Evolutionary conservation across 129 eudicot species (phyloP).

Genomic region (Cynara cardunculus): DNA sequence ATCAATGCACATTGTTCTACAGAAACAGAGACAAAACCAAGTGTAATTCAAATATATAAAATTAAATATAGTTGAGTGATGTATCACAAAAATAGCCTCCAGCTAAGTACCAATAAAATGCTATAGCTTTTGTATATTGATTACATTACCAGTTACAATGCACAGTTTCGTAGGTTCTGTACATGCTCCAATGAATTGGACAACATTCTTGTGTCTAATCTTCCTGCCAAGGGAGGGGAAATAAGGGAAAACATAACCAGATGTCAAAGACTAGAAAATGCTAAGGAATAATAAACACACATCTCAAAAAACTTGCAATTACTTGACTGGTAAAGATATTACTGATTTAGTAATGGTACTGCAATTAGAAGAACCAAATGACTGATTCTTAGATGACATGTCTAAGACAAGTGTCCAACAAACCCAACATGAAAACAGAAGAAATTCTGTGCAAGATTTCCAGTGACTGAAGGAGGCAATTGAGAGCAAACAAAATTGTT

Average conservation of each 20-base stretch:
- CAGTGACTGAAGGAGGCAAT: not conserved
- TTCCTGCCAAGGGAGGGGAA: conserved; percentile 41
- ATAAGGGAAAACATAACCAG: conserved; percentile 3
- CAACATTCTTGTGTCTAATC: conserved; percentile 77
- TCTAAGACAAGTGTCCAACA: not conserved
- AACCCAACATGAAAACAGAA: not conserved
- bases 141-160: conserved; percentile 61
- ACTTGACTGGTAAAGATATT: not conserved
- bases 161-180: conserved; percentile 66
- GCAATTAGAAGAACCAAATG: not conserved
- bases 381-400: not conserved
- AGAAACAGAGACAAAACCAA: not conserved
- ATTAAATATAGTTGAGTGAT: not conserved
- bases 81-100: not conserved
- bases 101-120: conserved; percentile 4
- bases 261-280: not conserved
- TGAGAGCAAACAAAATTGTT: not conserved
- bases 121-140: not conserved
- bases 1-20: not conserved
- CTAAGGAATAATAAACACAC: not conserved
- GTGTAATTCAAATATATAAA: not conserved
- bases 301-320: not conserved
- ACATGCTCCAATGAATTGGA: conserved; percentile 79
- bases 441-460: not conserved
- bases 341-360: not conserved